A percentile compares a stretch with the other conserved stretches of the same genome.
phyloP scores from a whole-genome alignment of 192 early-diverging fungal genomes.

The Entomortierella lignicola region DNA sequence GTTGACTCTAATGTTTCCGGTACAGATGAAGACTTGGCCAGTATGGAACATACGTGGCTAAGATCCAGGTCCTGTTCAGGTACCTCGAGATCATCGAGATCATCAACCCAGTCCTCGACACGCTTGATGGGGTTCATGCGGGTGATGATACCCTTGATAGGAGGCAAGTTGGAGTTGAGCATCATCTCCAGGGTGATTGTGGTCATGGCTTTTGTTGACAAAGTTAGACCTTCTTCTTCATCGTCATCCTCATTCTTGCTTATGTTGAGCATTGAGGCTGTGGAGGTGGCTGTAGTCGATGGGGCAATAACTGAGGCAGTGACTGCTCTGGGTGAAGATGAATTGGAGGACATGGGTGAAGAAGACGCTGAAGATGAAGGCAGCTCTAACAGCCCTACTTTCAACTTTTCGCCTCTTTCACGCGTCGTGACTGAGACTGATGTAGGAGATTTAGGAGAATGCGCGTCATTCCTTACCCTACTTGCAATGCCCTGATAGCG shows the following conservation, averaged over 20 bases:
- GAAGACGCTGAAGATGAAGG: slow-evolving; percentile 4
- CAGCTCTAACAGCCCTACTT: too few relatives aligned
- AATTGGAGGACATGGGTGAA: slow-evolving; percentile 15
- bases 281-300: slow-evolving; percentile 13
- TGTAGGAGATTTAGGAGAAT: not conserved
- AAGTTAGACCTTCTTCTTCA: slow-evolving; percentile 2
- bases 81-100: slow-evolving; percentile 38
- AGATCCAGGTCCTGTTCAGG: slow-evolving; percentile 43
- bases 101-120: slow-evolving; percentile 48
- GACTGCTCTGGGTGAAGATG: slow-evolving; percentile 27
- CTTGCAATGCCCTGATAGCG: not conserved
- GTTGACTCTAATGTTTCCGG: slow-evolving; percentile 20
- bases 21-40: slow-evolving; percentile 21
- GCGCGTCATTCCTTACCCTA: not conserved
- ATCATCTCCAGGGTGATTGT: slow-evolving; percentile 53
- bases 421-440: not conserved
- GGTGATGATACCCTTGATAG: slow-evolving; percentile 38
- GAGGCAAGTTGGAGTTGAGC: slow-evolving; percentile 25
- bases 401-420: not conserved
- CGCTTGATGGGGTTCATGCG: slow-evolving; percentile 47
- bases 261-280: slow-evolving; percentile 4
- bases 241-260: not conserved
- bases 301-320: slow-evolving; percentile 26
- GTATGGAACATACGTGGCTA: slow-evolving; percentile 27
- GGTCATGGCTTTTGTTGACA: slow-evolving; percentile 24